Conservation (phyloP, 257 asterid species). For the Linaria vulgaris region DNA sequence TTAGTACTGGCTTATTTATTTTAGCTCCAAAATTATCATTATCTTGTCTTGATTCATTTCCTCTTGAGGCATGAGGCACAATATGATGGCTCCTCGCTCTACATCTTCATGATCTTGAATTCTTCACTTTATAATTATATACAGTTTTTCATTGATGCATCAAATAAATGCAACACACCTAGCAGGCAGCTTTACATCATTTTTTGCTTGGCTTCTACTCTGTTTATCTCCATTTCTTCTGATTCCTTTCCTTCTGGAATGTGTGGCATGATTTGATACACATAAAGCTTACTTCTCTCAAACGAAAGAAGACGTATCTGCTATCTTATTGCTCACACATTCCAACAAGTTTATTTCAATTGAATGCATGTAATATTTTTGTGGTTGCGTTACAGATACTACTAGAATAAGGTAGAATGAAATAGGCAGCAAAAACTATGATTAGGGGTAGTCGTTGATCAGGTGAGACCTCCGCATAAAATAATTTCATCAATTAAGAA, state of each 20-base stretch:
- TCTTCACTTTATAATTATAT: too few species aligned
- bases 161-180: background rate
- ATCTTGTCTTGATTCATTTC: background rate
- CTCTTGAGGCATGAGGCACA: background rate
- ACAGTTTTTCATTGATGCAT: background rate
- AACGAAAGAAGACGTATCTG: background rate
- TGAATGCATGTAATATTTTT: too few species aligned
- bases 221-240: constrained; percentile 5
- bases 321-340: background rate
- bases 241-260: background rate
- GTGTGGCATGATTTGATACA: background rate
- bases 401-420: too few species aligned
- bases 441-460: too few species aligned
- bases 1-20: background rate
- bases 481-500: too few species aligned
- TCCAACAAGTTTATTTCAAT: background rate
- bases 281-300: background rate
- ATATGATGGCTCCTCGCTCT: background rate
- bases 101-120: too few species aligned
- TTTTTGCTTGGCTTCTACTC: background rate
- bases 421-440: background rate
- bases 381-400: too few species aligned
- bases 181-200: background rate
- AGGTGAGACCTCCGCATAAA: too few species aligned
- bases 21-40: background rate